phyloP scores from a whole-genome alignment of 163 green algal species.

The Scenedesmus sp. region DNA sequence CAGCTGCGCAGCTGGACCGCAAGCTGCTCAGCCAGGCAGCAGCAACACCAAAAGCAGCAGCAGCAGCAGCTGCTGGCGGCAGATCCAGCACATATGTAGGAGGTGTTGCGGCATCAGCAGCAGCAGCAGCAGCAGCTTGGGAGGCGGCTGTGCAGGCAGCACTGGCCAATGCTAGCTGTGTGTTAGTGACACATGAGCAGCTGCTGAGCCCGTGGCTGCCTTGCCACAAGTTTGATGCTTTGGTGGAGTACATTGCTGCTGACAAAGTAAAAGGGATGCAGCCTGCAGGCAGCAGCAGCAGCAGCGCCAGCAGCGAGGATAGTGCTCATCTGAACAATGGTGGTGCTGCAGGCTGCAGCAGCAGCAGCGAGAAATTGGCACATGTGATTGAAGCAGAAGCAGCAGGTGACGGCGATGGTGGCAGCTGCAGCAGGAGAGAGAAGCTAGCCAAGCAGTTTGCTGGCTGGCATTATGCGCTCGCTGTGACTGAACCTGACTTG shows the following conservation, averaged over 20 bases:
- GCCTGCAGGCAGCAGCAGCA: background rate
- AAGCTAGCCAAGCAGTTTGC: background rate
- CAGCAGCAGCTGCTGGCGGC: background rate
- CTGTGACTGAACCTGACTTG: background rate
- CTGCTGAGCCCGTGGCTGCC: slow-evolving; percentile 8
- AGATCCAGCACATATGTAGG: background rate
- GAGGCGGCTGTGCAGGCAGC: background rate
- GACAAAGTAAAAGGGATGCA: background rate
- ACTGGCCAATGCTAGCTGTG: background rate
- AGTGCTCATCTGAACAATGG: background rate
- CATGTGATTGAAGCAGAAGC: background rate
- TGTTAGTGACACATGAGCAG: slow-evolving; percentile 28
- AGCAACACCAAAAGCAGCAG: background rate
- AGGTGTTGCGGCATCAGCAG: background rate
- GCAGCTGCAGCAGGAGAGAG: background rate
- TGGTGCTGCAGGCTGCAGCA: background rate
- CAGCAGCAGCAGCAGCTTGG: slow-evolving; percentile 9
- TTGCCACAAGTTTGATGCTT: background rate
- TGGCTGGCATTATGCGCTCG: slow-evolving; percentile 26
- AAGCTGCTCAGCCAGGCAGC: slow-evolving; percentile 13
- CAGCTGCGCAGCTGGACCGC: slow-evolving; percentile 31
- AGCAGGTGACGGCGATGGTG: background rate
- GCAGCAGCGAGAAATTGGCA: background rate
- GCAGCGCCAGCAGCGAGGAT: background rate
- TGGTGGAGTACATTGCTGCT: slow-evolving; percentile 27